Conservation (phyloP, 2,329 filamentous ascomycete species). For the Diaporthe humulicola region DNA sequence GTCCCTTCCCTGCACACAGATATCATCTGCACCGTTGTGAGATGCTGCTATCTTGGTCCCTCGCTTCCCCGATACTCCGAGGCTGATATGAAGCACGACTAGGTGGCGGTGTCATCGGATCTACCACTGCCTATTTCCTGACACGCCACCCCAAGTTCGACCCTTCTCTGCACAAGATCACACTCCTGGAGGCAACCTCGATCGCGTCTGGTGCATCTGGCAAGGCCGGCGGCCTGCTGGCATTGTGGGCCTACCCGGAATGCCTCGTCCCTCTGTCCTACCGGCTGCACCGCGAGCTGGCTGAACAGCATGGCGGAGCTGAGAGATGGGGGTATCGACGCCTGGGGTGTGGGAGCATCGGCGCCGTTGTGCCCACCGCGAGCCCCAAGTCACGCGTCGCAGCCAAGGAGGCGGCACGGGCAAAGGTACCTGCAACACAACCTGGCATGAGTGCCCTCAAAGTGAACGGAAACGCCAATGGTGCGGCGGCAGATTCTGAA, state of each 20-base stretch:
- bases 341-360: conserved; percentile 77
- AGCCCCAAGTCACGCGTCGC: conserved; percentile 51
- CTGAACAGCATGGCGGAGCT: conserved; percentile 84
- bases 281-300: conserved; percentile 83
- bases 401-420: conserved; percentile 48
- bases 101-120: conserved; percentile 95
- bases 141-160: conserved; percentile 88
- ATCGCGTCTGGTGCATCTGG: conserved; percentile 94
- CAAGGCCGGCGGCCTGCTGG: conserved; percentile 92
- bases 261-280: conserved; percentile 90
- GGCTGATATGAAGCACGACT: conserved; percentile 17
- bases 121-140: conserved; percentile 90
- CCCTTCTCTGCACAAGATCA: conserved; percentile 80
- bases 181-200: conserved; percentile 85
- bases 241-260: conserved; percentile 89
- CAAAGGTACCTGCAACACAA: conserved; percentile 33
- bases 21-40: not conserved
- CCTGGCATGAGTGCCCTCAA: conserved; percentile 32
- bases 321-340: conserved; percentile 88
- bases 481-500: not conserved
- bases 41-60: not conserved
- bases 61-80: not conserved
- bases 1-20: conserved; percentile 7
- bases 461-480: conserved; percentile 24
- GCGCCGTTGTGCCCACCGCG: conserved; percentile 49